Percentiles rank a stretch among this genome's conserved stretches.
Evolutionary conservation across 352 stramenopile species (phyloP).

Genomic region (Phytophthora megakarya): DNA sequence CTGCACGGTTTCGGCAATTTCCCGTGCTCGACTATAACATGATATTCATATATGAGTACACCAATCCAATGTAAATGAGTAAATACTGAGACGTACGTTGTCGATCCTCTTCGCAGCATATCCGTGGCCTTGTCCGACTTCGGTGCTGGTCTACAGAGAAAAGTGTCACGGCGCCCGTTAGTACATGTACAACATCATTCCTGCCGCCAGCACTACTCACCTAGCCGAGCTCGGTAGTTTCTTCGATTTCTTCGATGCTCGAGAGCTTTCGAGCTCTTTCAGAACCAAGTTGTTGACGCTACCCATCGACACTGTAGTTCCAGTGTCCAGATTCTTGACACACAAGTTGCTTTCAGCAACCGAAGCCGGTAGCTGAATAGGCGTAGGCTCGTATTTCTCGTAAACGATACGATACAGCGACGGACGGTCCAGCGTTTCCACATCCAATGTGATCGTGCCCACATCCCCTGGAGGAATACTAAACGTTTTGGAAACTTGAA

Average conservation of each 20-base stretch:
- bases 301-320: slow-evolving; percentile 74
- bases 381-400: slow-evolving; percentile 85
- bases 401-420: slow-evolving; percentile 89
- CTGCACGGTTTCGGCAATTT: slow-evolving; percentile 42
- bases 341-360: slow-evolving; percentile 71
- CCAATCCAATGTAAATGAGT: background rate
- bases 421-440: slow-evolving; percentile 76
- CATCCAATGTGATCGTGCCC: slow-evolving; percentile 81
- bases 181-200: background rate
- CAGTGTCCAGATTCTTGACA: slow-evolving; percentile 84
- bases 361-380: slow-evolving; percentile 53
- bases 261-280: slow-evolving; percentile 66
- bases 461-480: slow-evolving; percentile 76
- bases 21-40: slow-evolving; percentile 45
- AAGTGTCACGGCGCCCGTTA: slow-evolving; percentile 7
- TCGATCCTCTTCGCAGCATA: slow-evolving; percentile 59
- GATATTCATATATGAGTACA: slow-evolving; percentile 9
- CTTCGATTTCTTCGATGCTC: slow-evolving; percentile 53
- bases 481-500: slow-evolving; percentile 88
- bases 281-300: slow-evolving; percentile 83
- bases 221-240: slow-evolving; percentile 66
- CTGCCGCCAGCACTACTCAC: slow-evolving; percentile 18
- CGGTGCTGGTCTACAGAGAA: slow-evolving; percentile 44
- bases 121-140: slow-evolving; percentile 56
- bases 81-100: slow-evolving; percentile 51